Base-by-base conservation (phyloP, 352 stramenopile genomes). In the Phytopythium chamaehyphon region DNA sequence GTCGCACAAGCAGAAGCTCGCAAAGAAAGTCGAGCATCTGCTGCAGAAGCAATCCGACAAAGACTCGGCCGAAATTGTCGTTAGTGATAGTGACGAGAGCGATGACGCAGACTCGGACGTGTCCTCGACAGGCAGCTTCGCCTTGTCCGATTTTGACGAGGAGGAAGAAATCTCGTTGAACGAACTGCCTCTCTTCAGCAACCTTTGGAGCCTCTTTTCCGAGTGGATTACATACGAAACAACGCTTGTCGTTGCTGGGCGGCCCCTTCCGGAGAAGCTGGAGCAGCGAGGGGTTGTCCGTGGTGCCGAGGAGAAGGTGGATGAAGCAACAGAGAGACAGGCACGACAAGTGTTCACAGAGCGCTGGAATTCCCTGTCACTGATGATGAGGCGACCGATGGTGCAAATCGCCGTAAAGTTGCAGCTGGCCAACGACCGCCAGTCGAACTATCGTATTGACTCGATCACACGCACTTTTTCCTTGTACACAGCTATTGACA, bases 61-160 rank as follows among this genome's bases (percentile, higher is more conserved):
- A 16, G 66, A 75, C 9, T 61, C 77, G 38, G 63, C 64, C 35
- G 44, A 66, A 22, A 56, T 90, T 47, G 60, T 87, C 6, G 75
- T 90, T 19, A 89, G 75, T 31, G 79, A 88, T 53, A 92, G 82
- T 36, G 82, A 90, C 46, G 76, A 90, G 51, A 88, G 76, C 42
- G 69, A 81, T 22, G 56, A 63, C 8, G 76, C 57, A 52, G 66
- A 80, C n/a, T 61, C 66, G 39, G 66, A 69, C 12, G 64, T 60
- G 1, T 87, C 75, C 10, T 87, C 78, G 0, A 60, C 62, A 3
- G 70, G 46, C 49, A 90, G 78, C 63, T 78, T 82, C 21, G 74
- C 69, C 14, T 65, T 84, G 18, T 84, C 78, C 0, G 82, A 90
- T 43, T 83, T 75, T 59, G 78, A 89, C 31, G 76, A 89, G 6